Evolutionary conservation across 2,329 filamentous ascomycete species (phyloP), one percentile per base, ranked within the genome.

Genomic region (Venturia pyrina): DNA sequence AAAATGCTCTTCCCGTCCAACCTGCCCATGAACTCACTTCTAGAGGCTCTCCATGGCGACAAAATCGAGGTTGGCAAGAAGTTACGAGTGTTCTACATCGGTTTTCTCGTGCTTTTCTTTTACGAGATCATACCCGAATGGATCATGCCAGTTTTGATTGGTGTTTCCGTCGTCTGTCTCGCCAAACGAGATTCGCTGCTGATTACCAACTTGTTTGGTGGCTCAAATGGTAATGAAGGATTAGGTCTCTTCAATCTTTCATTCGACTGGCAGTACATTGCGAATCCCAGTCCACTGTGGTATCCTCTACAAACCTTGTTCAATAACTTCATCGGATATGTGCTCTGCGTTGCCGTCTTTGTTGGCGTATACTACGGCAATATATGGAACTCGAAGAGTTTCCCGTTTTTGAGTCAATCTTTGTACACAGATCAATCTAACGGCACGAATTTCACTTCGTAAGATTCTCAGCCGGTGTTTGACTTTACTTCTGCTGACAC

Each of bases 11-110:
- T 65, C 40, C 68, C 68, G 1, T 64, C 57, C 5, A 67, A 59
- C 28, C 24, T 69, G 19, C 67, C 67, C 0, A 32, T 67, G 3
- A 66, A 24, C 40, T 65, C 67, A 11, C 60, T 66, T 17, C 32
- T 68, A 15, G 68, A 67, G 24, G 46, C 44, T 28, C 64, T 68
- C 13, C 67, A 68, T 41, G 21, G 63, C 21, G 64, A 68, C 37
- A 67, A 66, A 43, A 11, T 37, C 10, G 44, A 63, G 28, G 34
- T 53, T 37, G 67, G 46, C 37, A 59, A 70, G 19, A 66, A 66
- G 44, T 65, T 73, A 28, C 68, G 67, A 50, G 62, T 76, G 28
- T 74, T 75, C 62, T 74, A 70, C 61, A 68, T 70, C 63, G 70
- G 71, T 4, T 75, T 75, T 64, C 44, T 65, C 3, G 63, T 60